Evolutionary conservation across 163 green algal species (phyloP).

Genomic region (Scenedesmus sp.): DNA sequence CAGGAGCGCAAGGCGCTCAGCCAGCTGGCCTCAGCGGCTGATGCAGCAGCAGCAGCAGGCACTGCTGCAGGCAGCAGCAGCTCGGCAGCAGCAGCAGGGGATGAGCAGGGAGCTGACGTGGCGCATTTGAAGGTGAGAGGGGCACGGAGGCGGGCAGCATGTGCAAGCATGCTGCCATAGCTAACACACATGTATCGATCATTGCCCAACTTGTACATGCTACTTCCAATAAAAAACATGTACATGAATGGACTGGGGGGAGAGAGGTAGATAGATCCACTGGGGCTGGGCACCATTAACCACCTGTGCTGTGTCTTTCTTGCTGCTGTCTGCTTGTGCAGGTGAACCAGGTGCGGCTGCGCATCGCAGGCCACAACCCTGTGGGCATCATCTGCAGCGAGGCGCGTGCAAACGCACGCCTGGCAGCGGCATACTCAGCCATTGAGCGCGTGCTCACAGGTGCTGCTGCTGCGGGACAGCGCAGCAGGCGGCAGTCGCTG

Average conservation of each 20-base stretch:
- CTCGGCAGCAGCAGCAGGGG: not conserved
- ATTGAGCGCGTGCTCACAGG: conserved; percentile 16
- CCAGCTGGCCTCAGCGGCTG: conserved; percentile 24
- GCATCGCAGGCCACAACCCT: conserved; percentile 35
- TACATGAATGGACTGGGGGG: too few species aligned
- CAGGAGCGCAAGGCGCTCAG: not conserved
- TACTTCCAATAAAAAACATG: too few species aligned
- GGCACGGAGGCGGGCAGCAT: not conserved
- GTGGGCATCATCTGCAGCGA: conserved; percentile 34
- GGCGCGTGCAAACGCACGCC: not conserved
- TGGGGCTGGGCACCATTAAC: not conserved
- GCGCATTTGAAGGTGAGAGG: conserved; percentile 15
- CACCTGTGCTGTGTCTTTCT: not conserved
- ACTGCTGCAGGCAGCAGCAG: not conserved
- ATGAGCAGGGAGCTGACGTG: conserved; percentile 12
- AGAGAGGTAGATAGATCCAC: too few species aligned
- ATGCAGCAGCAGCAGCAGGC: not conserved
- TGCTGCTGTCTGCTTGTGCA: not conserved
- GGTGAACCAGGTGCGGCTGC: conserved; percentile 26
- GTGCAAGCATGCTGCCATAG: too few species aligned
- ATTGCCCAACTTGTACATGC: too few species aligned
- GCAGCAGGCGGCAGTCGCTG: not conserved
- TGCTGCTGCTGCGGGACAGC: not conserved
- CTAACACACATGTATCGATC: too few species aligned
- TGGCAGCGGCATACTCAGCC: not conserved